Evolutionary conservation across 768 basidiomycete genomes (phyloP).

Genomic region (Agrocybe praecox): DNA sequence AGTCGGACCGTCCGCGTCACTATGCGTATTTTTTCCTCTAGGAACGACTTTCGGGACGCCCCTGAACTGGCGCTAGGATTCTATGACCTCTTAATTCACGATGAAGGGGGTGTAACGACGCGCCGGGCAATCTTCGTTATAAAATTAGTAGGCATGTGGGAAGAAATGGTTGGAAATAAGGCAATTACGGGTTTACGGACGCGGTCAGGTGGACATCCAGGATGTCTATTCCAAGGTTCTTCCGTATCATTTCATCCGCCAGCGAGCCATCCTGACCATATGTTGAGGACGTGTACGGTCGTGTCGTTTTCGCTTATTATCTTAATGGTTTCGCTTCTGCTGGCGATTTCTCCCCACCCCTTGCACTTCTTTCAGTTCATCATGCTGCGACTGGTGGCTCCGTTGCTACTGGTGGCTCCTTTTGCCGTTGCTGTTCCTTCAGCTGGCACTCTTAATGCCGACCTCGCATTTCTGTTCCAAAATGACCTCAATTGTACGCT

Average conservation of each 20-base stretch:
- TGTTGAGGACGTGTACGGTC: too few relatives aligned
- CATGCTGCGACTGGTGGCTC: not conserved
- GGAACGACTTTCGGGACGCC: too few relatives aligned
- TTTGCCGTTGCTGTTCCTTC: not conserved
- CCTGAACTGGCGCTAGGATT: too few relatives aligned
- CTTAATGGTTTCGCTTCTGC: not conserved
- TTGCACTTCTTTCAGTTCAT: not conserved
- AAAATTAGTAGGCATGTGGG: not conserved
- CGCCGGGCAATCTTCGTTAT: too few relatives aligned
- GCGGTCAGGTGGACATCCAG: not conserved
- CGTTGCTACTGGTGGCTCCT: not conserved
- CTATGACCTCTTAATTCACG: too few relatives aligned
- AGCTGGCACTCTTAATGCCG: not conserved
- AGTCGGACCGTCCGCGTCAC: too few relatives aligned
- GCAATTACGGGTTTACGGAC: not conserved
- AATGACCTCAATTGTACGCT: conserved; percentile 11
- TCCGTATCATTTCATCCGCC: not conserved
- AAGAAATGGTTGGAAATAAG: too few relatives aligned
- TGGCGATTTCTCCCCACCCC: not conserved
- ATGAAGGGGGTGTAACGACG: too few relatives aligned
- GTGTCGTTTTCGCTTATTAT: not conserved
- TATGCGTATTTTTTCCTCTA: too few relatives aligned
- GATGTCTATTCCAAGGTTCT: not conserved
- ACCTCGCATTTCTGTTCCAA: conserved; percentile 8
- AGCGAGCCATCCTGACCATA: not conserved